phyloP scores from a whole-genome alignment of 352 stramenopile genomes.

The Globisporangium sylvaticum region DNA sequence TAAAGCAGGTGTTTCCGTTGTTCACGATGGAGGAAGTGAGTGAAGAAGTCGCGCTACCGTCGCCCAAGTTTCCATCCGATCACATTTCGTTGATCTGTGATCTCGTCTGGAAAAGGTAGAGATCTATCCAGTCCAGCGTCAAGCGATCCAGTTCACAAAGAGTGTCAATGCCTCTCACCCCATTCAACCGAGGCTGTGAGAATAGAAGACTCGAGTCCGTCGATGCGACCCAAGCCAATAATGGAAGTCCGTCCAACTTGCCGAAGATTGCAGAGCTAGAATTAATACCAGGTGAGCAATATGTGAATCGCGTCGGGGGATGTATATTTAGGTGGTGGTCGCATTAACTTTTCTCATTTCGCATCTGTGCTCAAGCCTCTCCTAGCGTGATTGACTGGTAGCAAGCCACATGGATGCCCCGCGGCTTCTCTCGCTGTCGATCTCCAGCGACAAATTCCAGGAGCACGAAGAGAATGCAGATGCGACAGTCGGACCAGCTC shows the following conservation, averaged over 20 bases:
- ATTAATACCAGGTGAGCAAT: neutral
- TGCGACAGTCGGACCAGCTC: constrained; percentile 1
- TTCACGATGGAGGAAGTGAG: constrained; percentile 60
- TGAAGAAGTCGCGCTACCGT: constrained; percentile 61
- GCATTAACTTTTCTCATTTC: neutral
- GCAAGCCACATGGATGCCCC: neutral
- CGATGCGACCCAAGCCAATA: neutral
- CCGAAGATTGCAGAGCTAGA: neutral
- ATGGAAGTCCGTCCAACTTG: neutral
- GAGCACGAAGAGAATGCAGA: neutral
- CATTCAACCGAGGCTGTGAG: neutral
- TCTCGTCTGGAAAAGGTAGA: constrained; percentile 33
- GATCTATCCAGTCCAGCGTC: too few species aligned
- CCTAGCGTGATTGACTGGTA: neutral
- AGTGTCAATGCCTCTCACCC: neutral
- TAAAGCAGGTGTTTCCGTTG: constrained; percentile 50
- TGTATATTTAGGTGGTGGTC: neutral
- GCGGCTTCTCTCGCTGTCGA: constrained; percentile 4
- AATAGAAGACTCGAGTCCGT: neutral
- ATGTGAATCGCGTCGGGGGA: neutral
- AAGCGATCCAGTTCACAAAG: neutral
- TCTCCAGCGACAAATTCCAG: constrained; percentile 4
- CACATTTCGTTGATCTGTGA: constrained; percentile 77
- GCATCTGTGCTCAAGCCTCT: neutral
- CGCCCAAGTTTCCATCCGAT: constrained; percentile 72